Base-by-base conservation (phyloP, 768 basidiomycete genomes). In the Suillus fuscotomentosus region DNA sequence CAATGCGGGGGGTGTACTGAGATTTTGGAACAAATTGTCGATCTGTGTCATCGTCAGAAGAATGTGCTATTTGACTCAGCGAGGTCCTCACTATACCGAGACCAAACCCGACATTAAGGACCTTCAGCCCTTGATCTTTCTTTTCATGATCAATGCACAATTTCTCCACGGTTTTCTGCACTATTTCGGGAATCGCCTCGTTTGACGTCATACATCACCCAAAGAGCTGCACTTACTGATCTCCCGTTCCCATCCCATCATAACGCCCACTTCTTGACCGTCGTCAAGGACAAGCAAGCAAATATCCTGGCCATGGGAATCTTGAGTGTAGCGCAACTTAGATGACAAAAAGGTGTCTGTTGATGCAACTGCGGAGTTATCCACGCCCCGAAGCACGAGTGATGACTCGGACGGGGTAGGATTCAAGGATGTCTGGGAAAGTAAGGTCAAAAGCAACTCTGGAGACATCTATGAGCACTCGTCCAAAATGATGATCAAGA, bases 191-290 rank as follows among this genome's bases (percentile, higher is more conserved):
- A 67, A 66, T 70, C 72, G 65, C 69, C 67, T 60, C 68, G 68
- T 66, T 60, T 22, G 61, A 71, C 70, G 50, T 75, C 63, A 13
- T 27, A 47, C 9, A 31, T 57, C 13, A 27, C 22, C 24, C 38
- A 31, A 14, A 61, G 34, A 54, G 31, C 38, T 42, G n/a, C 3
- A 77, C 80, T 73, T 69, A 88, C 87, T 99, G 70, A 99, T 93
- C 9, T 78, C 83, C 53, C 79, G 77, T 75, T 99, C 97, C 97
- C 97, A 99, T 1, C 95, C 94, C 97, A 99, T 99, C 97, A 99
- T 99, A 6, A 99, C 97, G 14, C 95, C 94, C n/a, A 96, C 85
- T 65, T 95, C 90, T 67, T 90, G 89, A 8, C 77, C 81, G 36
- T 86, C 87, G 15, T 81, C 84, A 3, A 84, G 80, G 65, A 83